Percentiles rank a stretch among this genome's conserved stretches.
These are phyloP conservation scores for Eucalyptus rudis DNA, from an alignment of 345 rosid species.

Conservation along the genomic window DNA sequence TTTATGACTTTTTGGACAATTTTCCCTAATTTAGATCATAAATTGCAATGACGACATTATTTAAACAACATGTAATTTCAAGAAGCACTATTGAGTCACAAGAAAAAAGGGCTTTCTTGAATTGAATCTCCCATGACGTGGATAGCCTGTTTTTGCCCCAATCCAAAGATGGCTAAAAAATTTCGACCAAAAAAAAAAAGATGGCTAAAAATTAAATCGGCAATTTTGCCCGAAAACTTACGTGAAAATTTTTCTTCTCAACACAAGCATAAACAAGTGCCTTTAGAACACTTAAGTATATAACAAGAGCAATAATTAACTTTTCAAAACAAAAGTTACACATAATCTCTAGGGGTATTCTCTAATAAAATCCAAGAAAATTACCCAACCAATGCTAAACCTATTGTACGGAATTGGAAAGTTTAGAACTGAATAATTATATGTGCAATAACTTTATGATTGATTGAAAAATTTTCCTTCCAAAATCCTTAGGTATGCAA, in stretches of 20 bases:
- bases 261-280: background rate
- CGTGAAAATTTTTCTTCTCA: background rate
- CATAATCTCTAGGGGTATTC: background rate
- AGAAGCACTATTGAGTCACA: background rate
- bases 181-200: no score
- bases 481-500: background rate
- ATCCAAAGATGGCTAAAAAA: background rate
- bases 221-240: background rate
- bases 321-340: background rate
- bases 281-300: background rate
- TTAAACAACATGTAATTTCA: background rate
- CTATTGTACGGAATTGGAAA: background rate
- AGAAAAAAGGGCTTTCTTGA: background rate
- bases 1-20: no score
- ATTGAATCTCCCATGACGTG: background rate
- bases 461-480: background rate
- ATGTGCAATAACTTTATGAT: background rate
- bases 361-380: background rate
- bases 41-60: background rate
- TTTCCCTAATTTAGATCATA: background rate
- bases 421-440: background rate
- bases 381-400: background rate
- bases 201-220: background rate
- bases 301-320: background rate
- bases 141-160: background rate